These are phyloP conservation scores for Microsporum audouinii DNA, from an alignment of 2,329 filamentous ascomycete species.

Conservation along the genomic window DNA sequence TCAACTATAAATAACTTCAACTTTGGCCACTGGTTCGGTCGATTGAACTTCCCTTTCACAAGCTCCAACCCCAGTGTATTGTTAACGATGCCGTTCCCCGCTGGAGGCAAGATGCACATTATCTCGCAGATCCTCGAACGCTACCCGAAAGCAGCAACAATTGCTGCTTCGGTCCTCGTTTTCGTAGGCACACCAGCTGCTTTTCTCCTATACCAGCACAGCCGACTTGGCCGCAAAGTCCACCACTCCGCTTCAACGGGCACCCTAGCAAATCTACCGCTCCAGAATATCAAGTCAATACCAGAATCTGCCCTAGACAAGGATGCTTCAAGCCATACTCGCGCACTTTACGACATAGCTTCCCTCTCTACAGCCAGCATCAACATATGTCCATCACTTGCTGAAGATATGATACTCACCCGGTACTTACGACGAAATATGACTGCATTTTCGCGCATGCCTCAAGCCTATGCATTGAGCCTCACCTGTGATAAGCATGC, in stretches of 20 bases:
- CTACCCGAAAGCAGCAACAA: not conserved
- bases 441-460: constrained; percentile 23
- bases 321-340: constrained; percentile 13
- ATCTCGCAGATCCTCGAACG: not conserved
- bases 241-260: constrained; percentile 16
- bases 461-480: constrained; percentile 22
- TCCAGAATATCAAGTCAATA: constrained; percentile 17
- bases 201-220: constrained; percentile 19
- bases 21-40: not conserved
- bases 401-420: constrained; percentile 18
- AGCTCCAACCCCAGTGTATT: not conserved
- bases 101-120: not conserved
- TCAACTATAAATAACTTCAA: not conserved
- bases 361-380: constrained; percentile 14
- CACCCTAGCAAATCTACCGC: constrained; percentile 12
- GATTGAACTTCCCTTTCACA: not conserved
- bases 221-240: constrained; percentile 18
- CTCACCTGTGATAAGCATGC: constrained; percentile 14
- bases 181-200: constrained; percentile 15
- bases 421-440: constrained; percentile 26
- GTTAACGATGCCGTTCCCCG: not conserved
- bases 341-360: constrained; percentile 18
- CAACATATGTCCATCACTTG: constrained; percentile 14
- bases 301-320: constrained; percentile 14
- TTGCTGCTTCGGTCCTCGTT: constrained; percentile 6